Conservation (phyloP, 2,329 filamentous ascomycete species). For the Fusarium multiceps region DNA sequence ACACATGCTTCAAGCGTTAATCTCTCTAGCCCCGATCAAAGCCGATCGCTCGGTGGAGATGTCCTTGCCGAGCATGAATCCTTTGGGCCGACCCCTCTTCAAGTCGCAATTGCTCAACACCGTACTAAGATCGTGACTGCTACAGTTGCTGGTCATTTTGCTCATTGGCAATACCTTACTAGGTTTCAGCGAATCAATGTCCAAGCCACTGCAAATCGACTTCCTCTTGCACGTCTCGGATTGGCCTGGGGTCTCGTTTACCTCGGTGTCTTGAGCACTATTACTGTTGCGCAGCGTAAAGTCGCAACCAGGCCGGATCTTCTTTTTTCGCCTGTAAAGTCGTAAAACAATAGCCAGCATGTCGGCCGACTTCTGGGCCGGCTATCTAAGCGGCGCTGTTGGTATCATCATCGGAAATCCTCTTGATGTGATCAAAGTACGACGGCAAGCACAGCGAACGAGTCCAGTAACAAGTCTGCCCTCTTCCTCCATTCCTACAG, state of each 20-base stretch:
- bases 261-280: conserved; percentile 39
- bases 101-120: conserved; percentile 37
- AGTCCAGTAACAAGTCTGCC: conserved; percentile 15
- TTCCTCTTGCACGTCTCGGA: conserved; percentile 37
- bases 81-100: conserved; percentile 46
- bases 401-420: conserved; percentile 93
- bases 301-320: conserved; percentile 26
- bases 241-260: conserved; percentile 43
- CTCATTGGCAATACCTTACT: conserved; percentile 44
- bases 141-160: conserved; percentile 43
- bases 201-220: conserved; percentile 31
- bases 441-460: conserved; percentile 71
- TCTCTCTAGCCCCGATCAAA: conserved; percentile 39
- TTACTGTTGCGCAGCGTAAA: conserved; percentile 40
- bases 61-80: conserved; percentile 42
- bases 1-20: conserved; percentile 38
- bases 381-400: conserved; percentile 86
- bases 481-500: conserved; percentile 21
- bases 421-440: conserved; percentile 72
- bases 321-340: conserved; percentile 13
- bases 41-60: conserved; percentile 42
- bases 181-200: conserved; percentile 36
- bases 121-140: conserved; percentile 40
- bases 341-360: conserved; percentile 57
- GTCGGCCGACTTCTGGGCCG: conserved; percentile 94